These are phyloP conservation scores for Fusarium sp. DNA, from an alignment of 2,329 filamentous ascomycete genomes.

Conservation along the genomic window DNA sequence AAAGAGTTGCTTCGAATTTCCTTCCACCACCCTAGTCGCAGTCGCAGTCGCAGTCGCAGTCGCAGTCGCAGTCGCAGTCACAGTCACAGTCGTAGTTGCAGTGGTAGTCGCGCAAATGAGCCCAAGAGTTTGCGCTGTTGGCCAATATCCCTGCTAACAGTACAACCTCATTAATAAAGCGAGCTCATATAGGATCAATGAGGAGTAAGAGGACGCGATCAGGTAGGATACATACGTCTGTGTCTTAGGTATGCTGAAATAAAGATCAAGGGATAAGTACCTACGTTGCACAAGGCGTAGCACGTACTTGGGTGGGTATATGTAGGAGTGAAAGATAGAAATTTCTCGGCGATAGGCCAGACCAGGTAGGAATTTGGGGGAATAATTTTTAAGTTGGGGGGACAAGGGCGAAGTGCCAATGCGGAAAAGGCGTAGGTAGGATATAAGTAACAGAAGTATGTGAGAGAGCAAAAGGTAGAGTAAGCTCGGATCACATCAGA, in stretches of 20 bases:
- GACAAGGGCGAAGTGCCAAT: constrained; percentile 1
- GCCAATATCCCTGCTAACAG: constrained; percentile 35
- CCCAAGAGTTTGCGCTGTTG: constrained; percentile 34
- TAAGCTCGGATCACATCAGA: constrained; percentile 25
- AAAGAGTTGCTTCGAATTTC: constrained; percentile 32
- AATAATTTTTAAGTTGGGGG: constrained; percentile 2
- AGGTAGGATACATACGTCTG: background rate
- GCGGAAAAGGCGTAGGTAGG: background rate
- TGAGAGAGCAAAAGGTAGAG: constrained; percentile 3
- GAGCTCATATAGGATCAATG: constrained; percentile 10
- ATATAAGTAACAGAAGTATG: constrained; percentile 21
- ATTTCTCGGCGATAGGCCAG: constrained; percentile 20
- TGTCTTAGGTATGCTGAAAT: background rate
- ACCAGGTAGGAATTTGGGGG: constrained; percentile 3
- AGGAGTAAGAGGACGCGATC: constrained; percentile 8
- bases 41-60: constrained; percentile 20
- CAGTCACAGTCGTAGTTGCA: constrained; percentile 20
- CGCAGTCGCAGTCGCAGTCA: constrained; percentile 18
- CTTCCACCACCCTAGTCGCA: constrained; percentile 34
- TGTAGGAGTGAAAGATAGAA: constrained; percentile 32
- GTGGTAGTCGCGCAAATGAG: constrained; percentile 41
- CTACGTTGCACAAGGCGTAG: constrained; percentile 34
- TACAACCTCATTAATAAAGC: constrained; percentile 21
- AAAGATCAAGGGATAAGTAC: constrained; percentile 5
- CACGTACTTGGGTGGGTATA: constrained; percentile 22